Base-by-base conservation (phyloP, 768 basidiomycete genomes). In the Tulasnella sp. region DNA sequence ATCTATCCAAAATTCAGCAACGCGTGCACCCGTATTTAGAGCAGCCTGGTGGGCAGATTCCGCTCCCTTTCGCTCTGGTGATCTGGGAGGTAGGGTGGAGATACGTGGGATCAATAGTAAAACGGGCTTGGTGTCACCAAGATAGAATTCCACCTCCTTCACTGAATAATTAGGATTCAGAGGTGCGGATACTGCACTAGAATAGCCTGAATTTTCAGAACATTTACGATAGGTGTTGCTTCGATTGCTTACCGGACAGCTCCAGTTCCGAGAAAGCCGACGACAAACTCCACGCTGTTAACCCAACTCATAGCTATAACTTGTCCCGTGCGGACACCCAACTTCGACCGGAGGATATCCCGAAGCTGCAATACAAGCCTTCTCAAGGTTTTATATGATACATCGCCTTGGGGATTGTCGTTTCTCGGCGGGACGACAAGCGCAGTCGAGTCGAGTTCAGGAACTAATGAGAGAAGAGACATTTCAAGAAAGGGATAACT, bases 51-150 rank as follows among this genome's bases (percentile, higher is more conserved):
- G 43, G 13, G 57, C 57, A n/a, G 53, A 37, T 8, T 46, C 34
- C n/a, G 50, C 55, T 25, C 57, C 57, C 20, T 39, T 45, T 10
- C 45, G 34, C 20, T 53, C 44, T 12, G 44, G 16, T 9, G 45
- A 15, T 13, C 28, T 35, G 9, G 39, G 31, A 33, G n/a, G 25
- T 9, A 48, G 37, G 24, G 52, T 42, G 3, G 53, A 40, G 22
- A 57, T 19, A 10, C n/a, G 3, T 15, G 59, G 59, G 16, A 60
- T 53, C 24, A 60, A 51, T 4, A 60, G 50, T 5, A 60, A 27
- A 24, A 57, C 56, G 19, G 59, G 59, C 25, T 60, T 60, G n/a
- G 59, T 60, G 40, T 60, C 59, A 37, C 39, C 33, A 16, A 60
- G 44, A 47, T 60, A 60, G 53, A 60, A 60, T 31, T 57, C 56